Evolutionary conservation across 2,329 filamentous ascomycete genomes (phyloP).

Genomic region (Colletotrichum plurivorum): DNA sequence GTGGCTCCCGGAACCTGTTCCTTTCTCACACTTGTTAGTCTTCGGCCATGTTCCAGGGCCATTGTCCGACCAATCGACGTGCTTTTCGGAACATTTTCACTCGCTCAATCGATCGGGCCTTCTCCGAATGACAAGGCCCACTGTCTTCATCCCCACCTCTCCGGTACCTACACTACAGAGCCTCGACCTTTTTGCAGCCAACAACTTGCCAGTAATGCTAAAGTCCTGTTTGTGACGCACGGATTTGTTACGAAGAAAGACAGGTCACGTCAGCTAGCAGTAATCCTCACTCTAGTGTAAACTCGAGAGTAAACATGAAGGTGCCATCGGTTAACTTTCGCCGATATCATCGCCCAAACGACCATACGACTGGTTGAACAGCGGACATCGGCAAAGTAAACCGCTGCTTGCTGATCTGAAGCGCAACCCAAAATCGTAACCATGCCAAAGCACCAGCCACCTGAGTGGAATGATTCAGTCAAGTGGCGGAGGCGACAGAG

Average conservation of each 20-base stretch:
- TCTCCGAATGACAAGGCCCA: constrained; percentile 28
- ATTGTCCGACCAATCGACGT: constrained; percentile 22
- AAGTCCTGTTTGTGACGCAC: not conserved
- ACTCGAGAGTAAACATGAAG: too few species aligned
- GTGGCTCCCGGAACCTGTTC: constrained; percentile 25
- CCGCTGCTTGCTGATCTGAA: too few species aligned
- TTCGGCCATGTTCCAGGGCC: constrained; percentile 29
- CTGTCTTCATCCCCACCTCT: constrained; percentile 25
- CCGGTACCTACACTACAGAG: not conserved
- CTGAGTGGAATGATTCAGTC: constrained; percentile 12
- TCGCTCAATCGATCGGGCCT: constrained; percentile 39
- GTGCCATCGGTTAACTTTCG: too few species aligned
- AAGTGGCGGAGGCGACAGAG: constrained; percentile 21
- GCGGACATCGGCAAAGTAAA: too few species aligned
- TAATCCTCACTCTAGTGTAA: too few species aligned
- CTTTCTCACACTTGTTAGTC: too few species aligned
- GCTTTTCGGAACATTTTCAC: constrained; percentile 28
- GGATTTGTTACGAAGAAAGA: constrained; percentile 11
- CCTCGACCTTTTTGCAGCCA: constrained; percentile 6
- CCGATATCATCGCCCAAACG: too few species aligned
- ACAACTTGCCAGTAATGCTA: not conserved
- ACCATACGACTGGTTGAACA: too few species aligned
- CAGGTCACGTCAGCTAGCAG: not conserved
- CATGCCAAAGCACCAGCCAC: constrained; percentile 18
- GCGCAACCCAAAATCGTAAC: too few species aligned